A percentile compares a stretch with the other conserved stretches of the same genome.
Evolutionary conservation across 2,329 filamentous ascomycete species (phyloP).

Genomic region (Aspergillus sp.): DNA sequence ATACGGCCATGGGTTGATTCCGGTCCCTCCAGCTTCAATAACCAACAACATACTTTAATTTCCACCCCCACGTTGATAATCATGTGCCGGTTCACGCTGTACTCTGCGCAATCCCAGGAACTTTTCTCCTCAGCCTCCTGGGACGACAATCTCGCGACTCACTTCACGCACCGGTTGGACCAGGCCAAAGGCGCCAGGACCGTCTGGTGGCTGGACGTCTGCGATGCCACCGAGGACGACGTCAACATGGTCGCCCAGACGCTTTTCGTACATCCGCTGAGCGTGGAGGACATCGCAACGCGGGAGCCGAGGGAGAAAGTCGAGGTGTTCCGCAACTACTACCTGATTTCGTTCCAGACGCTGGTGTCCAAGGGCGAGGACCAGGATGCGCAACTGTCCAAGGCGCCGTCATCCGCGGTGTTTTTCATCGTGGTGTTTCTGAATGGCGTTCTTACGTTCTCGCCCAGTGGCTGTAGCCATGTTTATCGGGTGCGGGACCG

Average conservation of each 20-base stretch:
- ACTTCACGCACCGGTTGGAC: too few species aligned
- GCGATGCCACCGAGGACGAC: slow-evolving; percentile 78
- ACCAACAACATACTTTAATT: too few species aligned
- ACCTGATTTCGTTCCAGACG: slow-evolving; percentile 91
- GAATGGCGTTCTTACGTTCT: slow-evolving; percentile 87
- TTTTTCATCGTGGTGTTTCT: slow-evolving; percentile 94
- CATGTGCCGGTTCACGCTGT: slow-evolving; percentile 70
- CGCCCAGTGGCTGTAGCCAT: slow-evolving; percentile 75
- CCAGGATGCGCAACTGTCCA: slow-evolving; percentile 44
- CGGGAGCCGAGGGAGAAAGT: slow-evolving; percentile 96
- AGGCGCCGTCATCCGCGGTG: slow-evolving; percentile 70
- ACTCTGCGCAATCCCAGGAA: slow-evolving; percentile 74
- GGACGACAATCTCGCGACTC: slow-evolving; percentile 3
- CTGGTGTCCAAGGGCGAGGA: slow-evolving; percentile 66
- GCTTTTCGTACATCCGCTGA: slow-evolving; percentile 87
- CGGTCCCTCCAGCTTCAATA: too few species aligned
- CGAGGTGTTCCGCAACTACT: slow-evolving; percentile 91
- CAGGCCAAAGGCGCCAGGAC: neutral
- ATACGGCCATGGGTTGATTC: too few species aligned
- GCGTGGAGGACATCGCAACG: slow-evolving; percentile 86
- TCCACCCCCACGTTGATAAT: too few species aligned
- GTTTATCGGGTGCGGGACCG: slow-evolving; percentile 77
- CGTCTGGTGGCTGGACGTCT: slow-evolving; percentile 94
- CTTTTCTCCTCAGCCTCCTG: slow-evolving; percentile 10
- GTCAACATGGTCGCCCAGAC: slow-evolving; percentile 77